Evolutionary conservation across 2,329 filamentous ascomycete genomes (phyloP).

Genomic region (Whalleya microplaca): DNA sequence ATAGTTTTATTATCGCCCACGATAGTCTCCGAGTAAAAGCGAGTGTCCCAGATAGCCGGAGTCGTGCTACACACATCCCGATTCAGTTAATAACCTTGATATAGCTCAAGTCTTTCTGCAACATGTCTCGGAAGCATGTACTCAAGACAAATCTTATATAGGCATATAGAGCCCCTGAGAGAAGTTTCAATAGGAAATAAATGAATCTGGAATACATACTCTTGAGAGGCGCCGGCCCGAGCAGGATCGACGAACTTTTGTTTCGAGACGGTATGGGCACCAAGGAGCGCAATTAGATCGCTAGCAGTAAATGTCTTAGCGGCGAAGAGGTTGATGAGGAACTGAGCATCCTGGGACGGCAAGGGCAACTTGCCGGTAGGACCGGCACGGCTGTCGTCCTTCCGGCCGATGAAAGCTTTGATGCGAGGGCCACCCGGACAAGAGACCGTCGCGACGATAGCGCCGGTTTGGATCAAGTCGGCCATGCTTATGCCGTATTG

Average conservation of each 20-base stretch:
- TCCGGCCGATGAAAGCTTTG: conserved; percentile 52
- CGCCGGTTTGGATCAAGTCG: conserved; percentile 57
- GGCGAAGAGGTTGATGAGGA: conserved; percentile 50
- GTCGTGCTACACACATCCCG: too few relatives aligned
- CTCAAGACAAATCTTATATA: too few relatives aligned
- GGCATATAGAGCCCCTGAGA: too few relatives aligned
- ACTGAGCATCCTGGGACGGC: conserved; percentile 43
- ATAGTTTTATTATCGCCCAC: conserved; percentile 33
- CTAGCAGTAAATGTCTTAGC: conserved; percentile 53
- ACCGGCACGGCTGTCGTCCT: conserved; percentile 45
- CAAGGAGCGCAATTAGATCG: conserved; percentile 58
- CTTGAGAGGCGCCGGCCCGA: conserved; percentile 46
- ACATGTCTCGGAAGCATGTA: too few relatives aligned
- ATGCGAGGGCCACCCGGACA: conserved; percentile 58
- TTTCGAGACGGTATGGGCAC: conserved; percentile 54
- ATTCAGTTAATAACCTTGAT: too few relatives aligned
- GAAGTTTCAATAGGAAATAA: too few relatives aligned
- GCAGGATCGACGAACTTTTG: conserved; percentile 49
- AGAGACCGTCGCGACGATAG: conserved; percentile 49
- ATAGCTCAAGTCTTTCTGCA: too few relatives aligned
- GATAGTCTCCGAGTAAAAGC: conserved; percentile 51
- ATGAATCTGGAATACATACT: too few relatives aligned
- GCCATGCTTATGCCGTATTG: conserved; percentile 49
- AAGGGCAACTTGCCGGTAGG: conserved; percentile 51
- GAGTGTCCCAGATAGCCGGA: conserved; percentile 52